Evolutionary conservation across 257 asterid species (phyloP), one percentile per base, ranked within the genome.

Genomic region (Verbascum thapsus): DNA sequence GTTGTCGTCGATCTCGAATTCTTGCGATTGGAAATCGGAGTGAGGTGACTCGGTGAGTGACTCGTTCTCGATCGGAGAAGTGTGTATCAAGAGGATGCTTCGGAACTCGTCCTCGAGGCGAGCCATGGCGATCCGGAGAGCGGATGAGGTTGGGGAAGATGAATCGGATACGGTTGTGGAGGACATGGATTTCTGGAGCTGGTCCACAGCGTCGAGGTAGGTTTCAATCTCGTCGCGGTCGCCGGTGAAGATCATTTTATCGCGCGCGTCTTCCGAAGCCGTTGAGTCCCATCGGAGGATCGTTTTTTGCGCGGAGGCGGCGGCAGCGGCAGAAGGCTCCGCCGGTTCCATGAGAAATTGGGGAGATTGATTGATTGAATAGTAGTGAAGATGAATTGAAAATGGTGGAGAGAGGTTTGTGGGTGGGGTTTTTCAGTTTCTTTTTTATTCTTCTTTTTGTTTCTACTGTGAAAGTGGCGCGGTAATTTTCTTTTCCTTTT

Each of bases 71-170:
- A 80, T 55, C 0, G 86, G 85, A 19, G 71, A 66, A 8, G 87
- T 73, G 32, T 82, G 81, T 8, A 80, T 71, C 15, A 81, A 47
- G 39, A 85, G 85, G 61, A 85, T 76, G 72, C 66, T 78, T 3
- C 94, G 89, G 63, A 85, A 82, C 81, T 82, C 87, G 48, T 85
- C 92, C 61, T 85, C 92, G 12, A 85, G 83, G 0, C 88, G 72
- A 42, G 92, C 85, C 92, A 85, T 82, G 67, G 94, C 85, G 80
- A 82, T 78, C 87, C 78, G 88, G 66, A 82, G 78, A 5, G 85
- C 70, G 70, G 74, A 48, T 15, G 70, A 55, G 58, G 63, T 40
- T 18, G 51, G 4, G 42, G 66, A 56, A 13, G 67, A 41, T 16
- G 73, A 43, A 20, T n/a, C 42, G 50, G 59, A 67, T 7, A 35